Conservation (phyloP, 441 rosid species). For the Mallotus japonicus region DNA sequence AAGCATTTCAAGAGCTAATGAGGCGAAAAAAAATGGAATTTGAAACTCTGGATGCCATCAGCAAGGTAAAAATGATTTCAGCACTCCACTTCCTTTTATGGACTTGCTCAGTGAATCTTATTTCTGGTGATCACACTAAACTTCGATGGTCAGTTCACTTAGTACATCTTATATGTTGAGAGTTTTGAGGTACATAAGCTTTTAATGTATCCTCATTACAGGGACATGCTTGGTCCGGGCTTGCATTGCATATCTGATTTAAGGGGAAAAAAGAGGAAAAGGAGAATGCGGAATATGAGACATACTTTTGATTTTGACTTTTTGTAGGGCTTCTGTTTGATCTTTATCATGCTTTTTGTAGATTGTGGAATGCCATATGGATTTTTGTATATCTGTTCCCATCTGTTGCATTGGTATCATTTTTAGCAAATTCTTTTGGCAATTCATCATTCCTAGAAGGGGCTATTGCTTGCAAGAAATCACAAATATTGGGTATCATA, state of each 20-base stretch:
- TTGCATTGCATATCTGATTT: not conserved
- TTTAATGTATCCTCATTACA: not conserved
- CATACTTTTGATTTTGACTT: not conserved
- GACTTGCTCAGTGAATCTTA: not conserved
- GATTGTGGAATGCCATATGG: not conserved
- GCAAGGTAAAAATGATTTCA: constrained; percentile 44
- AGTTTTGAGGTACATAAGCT: not conserved
- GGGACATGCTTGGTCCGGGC: not conserved
- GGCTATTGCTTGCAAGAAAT: not conserved
- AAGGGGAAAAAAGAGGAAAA: not conserved
- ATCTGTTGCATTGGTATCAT: not conserved
- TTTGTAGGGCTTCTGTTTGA: not conserved
- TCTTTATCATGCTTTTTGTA: not conserved
- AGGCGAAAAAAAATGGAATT: constrained; percentile 40
- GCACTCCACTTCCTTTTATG: constrained; percentile 4
- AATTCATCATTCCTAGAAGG: not conserved
- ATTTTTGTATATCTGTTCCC: not conserved
- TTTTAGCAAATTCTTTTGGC: not conserved
- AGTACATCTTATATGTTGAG: not conserved
- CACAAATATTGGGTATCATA: not conserved
- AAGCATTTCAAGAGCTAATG: constrained; percentile 36
- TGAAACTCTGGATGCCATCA: constrained; percentile 42
- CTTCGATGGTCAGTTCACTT: not conserved
- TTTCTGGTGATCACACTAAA: not conserved
- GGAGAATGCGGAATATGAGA: not conserved